phyloP scores from a whole-genome alignment of 257 asterid species.

The Nicotiana knightiana region DNA sequence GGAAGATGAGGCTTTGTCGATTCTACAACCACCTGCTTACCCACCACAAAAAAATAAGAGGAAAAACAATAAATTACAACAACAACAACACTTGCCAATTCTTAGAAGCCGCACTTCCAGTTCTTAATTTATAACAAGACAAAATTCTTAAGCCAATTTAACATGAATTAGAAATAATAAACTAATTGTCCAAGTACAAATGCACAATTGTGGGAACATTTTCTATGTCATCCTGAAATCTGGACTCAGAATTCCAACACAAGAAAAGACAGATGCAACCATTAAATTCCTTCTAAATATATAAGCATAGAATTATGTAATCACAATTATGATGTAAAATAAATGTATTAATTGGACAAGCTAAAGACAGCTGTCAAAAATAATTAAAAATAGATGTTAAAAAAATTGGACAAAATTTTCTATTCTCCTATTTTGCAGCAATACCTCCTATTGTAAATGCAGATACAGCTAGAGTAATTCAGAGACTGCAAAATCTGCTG shows the following conservation, averaged over 20 bases:
- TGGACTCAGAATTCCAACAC: slow-evolving; percentile 4
- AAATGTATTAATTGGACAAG: not conserved
- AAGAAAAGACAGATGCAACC: not conserved
- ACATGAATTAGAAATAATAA: not conserved
- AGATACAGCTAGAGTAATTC: not conserved
- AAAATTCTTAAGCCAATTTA: not conserved
- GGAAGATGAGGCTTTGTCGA: slow-evolving; percentile 75
- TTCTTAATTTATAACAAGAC: not conserved
- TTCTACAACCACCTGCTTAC: slow-evolving; percentile 87
- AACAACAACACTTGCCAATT: not conserved
- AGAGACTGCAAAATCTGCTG: not conserved
- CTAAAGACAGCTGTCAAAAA: not conserved
- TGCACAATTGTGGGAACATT: not conserved
- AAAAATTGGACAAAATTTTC: not conserved
- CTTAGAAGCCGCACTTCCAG: not conserved
- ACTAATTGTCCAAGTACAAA: not conserved
- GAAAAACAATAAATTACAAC: not conserved
- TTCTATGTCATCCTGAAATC: not conserved
- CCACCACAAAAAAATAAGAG: not conserved
- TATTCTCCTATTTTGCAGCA: not conserved
- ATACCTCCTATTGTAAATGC: not conserved
- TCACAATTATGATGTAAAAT: not conserved
- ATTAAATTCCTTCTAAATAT: not conserved
- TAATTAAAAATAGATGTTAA: not conserved
- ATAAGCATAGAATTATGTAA: not conserved